Evolutionary conservation across 2,329 filamentous ascomycete genomes (phyloP).

Genomic region (Endothia cerciana): DNA sequence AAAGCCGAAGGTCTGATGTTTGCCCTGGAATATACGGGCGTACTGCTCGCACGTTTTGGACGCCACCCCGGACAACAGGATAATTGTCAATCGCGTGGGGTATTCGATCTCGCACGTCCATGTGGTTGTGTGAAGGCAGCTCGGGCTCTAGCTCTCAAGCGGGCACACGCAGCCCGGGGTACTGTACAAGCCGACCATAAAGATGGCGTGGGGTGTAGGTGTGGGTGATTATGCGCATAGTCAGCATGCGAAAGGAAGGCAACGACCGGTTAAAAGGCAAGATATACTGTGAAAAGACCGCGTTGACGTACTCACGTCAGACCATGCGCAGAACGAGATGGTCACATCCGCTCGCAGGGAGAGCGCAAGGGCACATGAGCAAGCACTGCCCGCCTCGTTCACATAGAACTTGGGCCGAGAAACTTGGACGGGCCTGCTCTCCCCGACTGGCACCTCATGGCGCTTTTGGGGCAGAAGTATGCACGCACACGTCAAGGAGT

Average conservation of each 20-base stretch:
- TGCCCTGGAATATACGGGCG: conserved; percentile 43
- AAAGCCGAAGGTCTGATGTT: conserved; percentile 41
- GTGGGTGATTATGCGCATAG: neutral
- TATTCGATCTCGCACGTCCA: neutral
- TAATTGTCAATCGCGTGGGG: neutral
- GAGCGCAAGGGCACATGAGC: neutral
- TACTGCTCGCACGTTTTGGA: conserved; percentile 44
- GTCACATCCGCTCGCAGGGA: neutral
- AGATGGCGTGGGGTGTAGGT: neutral
- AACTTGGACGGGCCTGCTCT: neutral
- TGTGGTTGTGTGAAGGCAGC: neutral
- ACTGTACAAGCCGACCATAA: neutral
- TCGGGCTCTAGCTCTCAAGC: neutral
- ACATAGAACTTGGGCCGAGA: neutral
- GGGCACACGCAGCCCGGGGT: neutral
- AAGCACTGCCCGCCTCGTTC: neutral
- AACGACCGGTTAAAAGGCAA: neutral
- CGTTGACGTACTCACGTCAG: conserved; percentile 5
- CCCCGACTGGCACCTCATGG: neutral
- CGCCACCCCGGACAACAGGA: neutral
- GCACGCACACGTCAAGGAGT: conserved; percentile 2
- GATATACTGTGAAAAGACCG: neutral
- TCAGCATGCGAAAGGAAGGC: neutral
- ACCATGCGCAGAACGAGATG: neutral
- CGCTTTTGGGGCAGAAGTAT: neutral